phyloP scores from a whole-genome alignment of 108 stramenopile genomes.

The Nitzschia sp. region DNA sequence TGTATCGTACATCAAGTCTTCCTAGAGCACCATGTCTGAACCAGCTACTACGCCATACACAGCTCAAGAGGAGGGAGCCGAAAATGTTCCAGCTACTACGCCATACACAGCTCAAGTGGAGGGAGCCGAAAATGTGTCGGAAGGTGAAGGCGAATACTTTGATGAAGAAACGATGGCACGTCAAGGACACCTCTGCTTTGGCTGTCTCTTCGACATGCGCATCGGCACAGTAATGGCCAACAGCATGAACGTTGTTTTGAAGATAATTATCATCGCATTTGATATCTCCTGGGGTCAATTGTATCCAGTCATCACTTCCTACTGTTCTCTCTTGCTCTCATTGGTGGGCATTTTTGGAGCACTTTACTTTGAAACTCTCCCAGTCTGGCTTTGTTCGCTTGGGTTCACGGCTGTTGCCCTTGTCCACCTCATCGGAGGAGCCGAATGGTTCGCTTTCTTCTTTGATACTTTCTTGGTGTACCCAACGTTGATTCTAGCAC shows the following conservation, averaged over 20 bases:
- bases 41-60: neutral
- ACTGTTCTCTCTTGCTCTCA: neutral
- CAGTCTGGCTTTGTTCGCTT: neutral
- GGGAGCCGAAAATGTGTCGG: neutral
- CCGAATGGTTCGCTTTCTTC: neutral
- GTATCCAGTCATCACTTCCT: neutral
- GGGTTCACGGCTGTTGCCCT: neutral
- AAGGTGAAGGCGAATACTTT: neutral
- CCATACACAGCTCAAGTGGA: neutral
- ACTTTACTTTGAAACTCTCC: neutral
- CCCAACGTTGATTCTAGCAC: neutral
- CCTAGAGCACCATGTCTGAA: too few species aligned
- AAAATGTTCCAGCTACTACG: too few species aligned
- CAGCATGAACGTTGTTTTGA: neutral
- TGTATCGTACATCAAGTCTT: too few species aligned
- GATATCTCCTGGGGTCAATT: neutral
- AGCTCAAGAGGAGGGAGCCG: neutral
- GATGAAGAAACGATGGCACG: neutral
- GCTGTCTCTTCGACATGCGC: neutral
- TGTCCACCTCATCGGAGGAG: neutral
- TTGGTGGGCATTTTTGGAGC: neutral
- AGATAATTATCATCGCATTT: neutral
- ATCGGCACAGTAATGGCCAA: neutral
- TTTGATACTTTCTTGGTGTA: neutral
- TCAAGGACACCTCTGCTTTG: neutral